These are phyloP conservation scores for Glomus cerebriforme DNA, from an alignment of 192 early-diverging fungal species.

Conservation along the genomic window DNA sequence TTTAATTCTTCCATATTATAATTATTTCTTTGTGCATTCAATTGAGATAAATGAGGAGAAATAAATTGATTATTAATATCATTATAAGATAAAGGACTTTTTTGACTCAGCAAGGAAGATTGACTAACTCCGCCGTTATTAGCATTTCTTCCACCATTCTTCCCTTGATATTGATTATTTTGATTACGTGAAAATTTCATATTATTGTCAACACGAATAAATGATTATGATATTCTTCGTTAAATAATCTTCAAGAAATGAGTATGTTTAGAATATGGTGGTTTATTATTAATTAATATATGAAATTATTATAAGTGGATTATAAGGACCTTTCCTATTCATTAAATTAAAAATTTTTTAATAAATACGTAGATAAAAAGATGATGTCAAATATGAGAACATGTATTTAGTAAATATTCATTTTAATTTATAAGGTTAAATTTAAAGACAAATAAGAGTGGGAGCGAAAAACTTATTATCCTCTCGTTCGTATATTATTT, in stretches of 20 bases:
- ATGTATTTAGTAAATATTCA: neutral
- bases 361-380: neutral
- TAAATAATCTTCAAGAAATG: neutral
- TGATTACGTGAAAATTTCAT: neutral
- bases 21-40: too few relatives aligned
- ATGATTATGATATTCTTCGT: neutral
- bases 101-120: neutral
- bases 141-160: neutral
- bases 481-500: neutral
- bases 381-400: neutral
- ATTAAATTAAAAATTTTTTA: neutral
- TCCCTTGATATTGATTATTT: neutral
- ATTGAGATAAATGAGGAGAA: neutral
- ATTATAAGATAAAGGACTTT: neutral
- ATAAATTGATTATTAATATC: neutral
- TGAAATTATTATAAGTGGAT: neutral
- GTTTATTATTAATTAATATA: neutral
- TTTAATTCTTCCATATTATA: too few relatives aligned
- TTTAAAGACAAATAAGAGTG: neutral
- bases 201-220: neutral
- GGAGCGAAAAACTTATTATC: neutral
- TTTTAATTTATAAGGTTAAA: neutral
- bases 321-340: neutral
- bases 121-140: neutral
- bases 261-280: neutral